Base-by-base conservation (phyloP, 805 yeast genomes). In the Brettanomyces naardenensis region DNA sequence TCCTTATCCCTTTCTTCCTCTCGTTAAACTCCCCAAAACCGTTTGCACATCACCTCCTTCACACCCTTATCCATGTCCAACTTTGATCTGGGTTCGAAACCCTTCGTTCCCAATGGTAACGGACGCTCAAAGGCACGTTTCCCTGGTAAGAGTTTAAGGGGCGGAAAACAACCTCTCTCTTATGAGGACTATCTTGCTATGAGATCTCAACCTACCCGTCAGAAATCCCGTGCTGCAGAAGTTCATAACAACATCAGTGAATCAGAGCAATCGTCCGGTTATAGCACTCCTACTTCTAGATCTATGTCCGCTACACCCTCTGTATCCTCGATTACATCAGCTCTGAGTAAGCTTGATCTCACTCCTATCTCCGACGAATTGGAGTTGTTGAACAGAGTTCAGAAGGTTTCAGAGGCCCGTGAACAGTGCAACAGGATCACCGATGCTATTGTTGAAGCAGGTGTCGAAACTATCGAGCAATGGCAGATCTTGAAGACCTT, bases 291-390 rank as follows among this genome's bases (percentile, higher is more conserved):
- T 19, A 20, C 18, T 19, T 69, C 61, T 36, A 52, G 37, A 46
- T 49, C 36, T 44, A 63, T 54, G 6, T 56, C 63, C 11, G 61
- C 61, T 28, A 29, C 44, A 19, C 54, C 58, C 19, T 68, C 75
- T n/a, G 78, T 90, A 5, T 73, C 88, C 7, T 82, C 95, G 2
- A 66, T 89, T 49, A 64, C 86, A 10, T 56, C 64, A 3, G 84
- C 92, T 3, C 67, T 88, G 55, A 71, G 71, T 38, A 80, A 80
- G 45, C 61, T 85, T 37, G 73, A 71, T 15, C 51, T 76, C 29
- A 64, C 83, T 7, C 95, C 96, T 18, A 65, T 87, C 41, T 70
- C 81, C 22, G 78, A 72, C 19, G 56, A 69, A 40, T 63, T 89
- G 46, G 60, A 58, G 20, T 64, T 65, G 20, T 64, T 86, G 36